phyloP scores from a whole-genome alignment of 2,329 filamentous ascomycete species.

The Cladosporium sp. region DNA sequence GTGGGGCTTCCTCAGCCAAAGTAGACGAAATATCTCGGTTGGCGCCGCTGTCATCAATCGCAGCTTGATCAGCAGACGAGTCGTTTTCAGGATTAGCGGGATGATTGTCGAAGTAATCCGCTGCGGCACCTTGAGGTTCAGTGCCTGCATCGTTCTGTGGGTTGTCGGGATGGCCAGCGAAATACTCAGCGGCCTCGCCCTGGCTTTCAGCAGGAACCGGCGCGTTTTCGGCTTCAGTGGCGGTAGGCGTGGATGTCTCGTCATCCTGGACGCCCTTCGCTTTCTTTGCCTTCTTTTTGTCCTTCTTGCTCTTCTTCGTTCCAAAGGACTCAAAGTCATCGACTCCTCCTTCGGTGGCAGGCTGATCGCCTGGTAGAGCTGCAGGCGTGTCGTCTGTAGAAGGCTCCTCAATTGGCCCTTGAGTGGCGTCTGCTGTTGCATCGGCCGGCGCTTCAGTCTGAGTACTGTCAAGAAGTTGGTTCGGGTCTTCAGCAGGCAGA shows the following conservation, averaged over 20 bases:
- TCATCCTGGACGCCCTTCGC: background rate
- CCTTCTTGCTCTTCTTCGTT: slow-evolving; percentile 27
- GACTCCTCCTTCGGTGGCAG: background rate
- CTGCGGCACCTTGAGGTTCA: background rate
- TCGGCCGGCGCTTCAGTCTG: background rate
- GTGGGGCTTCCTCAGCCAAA: background rate
- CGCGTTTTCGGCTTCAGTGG: background rate
- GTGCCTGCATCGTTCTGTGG: background rate
- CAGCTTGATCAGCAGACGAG: background rate
- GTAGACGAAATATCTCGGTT: background rate
- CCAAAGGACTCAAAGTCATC: slow-evolving; percentile 13
- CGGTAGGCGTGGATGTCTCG: background rate
- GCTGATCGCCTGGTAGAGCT: background rate
- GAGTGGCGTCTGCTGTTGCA: background rate
- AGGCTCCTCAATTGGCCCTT: background rate
- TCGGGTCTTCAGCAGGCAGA: background rate
- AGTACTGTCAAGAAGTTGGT: too few relatives aligned
- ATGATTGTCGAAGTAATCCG: slow-evolving; percentile 3
- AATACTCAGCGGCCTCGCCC: background rate
- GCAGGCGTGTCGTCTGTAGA: too few relatives aligned
- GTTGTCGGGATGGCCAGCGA: background rate
- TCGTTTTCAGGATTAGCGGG: background rate
- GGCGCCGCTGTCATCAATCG: background rate
- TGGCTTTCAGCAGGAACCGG: background rate
- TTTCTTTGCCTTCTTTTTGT: slow-evolving; percentile 34